Percentiles rank a stretch among this genome's conserved stretches.
phyloP scores from a whole-genome alignment of 768 basidiomycete species.

The Boletus sensibilis region DNA sequence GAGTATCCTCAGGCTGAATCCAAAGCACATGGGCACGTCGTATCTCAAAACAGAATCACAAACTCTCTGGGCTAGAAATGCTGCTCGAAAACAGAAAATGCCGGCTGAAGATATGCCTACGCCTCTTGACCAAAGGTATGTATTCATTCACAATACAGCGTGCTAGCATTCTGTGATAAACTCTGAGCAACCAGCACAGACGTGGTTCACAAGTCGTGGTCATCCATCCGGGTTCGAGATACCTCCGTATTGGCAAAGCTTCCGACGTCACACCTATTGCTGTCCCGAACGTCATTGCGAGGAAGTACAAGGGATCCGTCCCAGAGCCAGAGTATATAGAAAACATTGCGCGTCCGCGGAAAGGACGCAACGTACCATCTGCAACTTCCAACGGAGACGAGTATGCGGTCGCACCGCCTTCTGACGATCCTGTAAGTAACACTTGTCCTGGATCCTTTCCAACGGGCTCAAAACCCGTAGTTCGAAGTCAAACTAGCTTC shows the following conservation, averaged over 20 bases:
- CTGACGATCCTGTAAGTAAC: constrained; percentile 63
- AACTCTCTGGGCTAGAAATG: constrained; percentile 71
- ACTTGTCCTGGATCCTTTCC: not conserved
- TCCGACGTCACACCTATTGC: constrained; percentile 71
- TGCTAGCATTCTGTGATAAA: constrained; percentile 21
- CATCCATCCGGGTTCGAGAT: constrained; percentile 77
- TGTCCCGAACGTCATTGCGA: constrained; percentile 72
- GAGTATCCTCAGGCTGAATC: constrained; percentile 55
- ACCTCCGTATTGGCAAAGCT: constrained; percentile 69
- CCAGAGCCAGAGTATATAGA: constrained; percentile 45
- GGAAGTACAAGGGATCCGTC: constrained; percentile 50
- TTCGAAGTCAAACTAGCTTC: constrained; percentile 76
- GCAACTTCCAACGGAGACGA: constrained; percentile 45
- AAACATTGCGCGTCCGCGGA: constrained; percentile 56
- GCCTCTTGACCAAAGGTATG: constrained; percentile 49
- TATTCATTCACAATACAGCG: constrained; percentile 4
- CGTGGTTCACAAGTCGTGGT: constrained; percentile 79
- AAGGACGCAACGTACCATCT: constrained; percentile 26
- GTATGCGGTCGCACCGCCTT: constrained; percentile 43
- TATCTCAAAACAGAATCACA: constrained; percentile 80
- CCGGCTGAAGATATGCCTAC: constrained; percentile 38
- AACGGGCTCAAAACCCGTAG: constrained; percentile 35
- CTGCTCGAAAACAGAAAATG: constrained; percentile 50
- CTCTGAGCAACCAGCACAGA: constrained; percentile 40
- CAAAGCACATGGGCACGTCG: constrained; percentile 73